These are phyloP conservation scores for Calycina marina DNA, from an alignment of 2,329 filamentous ascomycete genomes.

Conservation along the genomic window DNA sequence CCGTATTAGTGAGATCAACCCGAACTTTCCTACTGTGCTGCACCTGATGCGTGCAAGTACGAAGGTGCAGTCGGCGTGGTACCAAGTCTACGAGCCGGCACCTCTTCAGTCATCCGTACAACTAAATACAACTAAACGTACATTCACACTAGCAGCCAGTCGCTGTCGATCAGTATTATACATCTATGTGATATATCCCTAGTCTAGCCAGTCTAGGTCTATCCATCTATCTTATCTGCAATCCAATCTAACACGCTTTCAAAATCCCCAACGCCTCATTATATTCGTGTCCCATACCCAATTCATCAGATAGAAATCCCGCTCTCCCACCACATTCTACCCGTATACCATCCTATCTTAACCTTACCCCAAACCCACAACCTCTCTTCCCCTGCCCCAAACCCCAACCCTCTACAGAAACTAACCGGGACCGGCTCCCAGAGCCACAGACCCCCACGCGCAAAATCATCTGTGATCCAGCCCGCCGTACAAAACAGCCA, in stretches of 20 bases:
- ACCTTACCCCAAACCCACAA: constrained; percentile 52
- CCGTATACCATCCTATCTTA: constrained; percentile 40
- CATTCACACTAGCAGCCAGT: too few species aligned
- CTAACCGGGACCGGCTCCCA: constrained; percentile 74
- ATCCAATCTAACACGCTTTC: too few species aligned
- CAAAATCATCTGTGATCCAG: constrained; percentile 63
- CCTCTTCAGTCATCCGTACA: too few species aligned
- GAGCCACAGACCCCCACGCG: constrained; percentile 60
- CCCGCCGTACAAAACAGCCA: constrained; percentile 58
- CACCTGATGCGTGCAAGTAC: constrained; percentile 44
- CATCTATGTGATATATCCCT: too few species aligned
- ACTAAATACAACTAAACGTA: too few species aligned
- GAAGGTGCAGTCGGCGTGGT: constrained; percentile 67
- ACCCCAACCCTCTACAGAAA: constrained; percentile 47
- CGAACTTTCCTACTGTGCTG: constrained; percentile 58
- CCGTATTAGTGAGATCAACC: constrained; percentile 44
- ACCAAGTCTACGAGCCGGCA: too few species aligned
- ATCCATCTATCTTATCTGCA: too few species aligned
- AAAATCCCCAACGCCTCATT: too few species aligned
- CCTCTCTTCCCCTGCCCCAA: constrained; percentile 43
- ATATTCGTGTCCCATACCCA: neutral
- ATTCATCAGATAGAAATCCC: constrained; percentile 24
- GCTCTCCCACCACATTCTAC: constrained; percentile 48
- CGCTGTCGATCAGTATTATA: too few species aligned
- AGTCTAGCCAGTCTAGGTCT: too few species aligned